These are phyloP conservation scores for Heliosperma pusillum DNA, from an alignment of 148 eudicot genomes.

Conservation along the genomic window DNA sequence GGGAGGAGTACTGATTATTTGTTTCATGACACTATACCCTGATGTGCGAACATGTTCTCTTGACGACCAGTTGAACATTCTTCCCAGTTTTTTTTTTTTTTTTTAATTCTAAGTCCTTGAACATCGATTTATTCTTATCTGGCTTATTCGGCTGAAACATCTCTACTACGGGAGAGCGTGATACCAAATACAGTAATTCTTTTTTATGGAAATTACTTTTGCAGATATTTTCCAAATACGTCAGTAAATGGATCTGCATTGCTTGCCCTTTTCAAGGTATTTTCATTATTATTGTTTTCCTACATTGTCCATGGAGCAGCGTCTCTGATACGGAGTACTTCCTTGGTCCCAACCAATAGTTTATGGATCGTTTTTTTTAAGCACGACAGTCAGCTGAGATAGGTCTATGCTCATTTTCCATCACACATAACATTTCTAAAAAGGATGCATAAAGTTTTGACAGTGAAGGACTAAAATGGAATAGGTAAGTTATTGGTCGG, in stretches of 20 bases:
- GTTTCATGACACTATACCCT: constrained; percentile 67
- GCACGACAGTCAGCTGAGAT: neutral
- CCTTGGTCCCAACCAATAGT: neutral
- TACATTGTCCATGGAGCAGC: neutral
- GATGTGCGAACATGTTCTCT: constrained; percentile 52
- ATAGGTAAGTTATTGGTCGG: neutral
- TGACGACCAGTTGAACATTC: constrained; percentile 17
- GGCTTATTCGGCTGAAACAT: neutral
- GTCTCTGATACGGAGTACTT: neutral
- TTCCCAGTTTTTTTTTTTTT: neutral
- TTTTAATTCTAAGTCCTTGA: neutral
- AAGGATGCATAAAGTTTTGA: neutral
- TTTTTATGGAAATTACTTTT: constrained; percentile 10
- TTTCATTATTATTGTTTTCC: constrained; percentile 6
- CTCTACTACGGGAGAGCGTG: constrained; percentile 1
- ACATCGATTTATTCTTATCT: neutral
- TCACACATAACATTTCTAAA: neutral
- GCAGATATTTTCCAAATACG: constrained; percentile 79
- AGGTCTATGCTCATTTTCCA: neutral
- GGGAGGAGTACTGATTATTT: constrained; percentile 84
- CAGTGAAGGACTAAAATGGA: neutral
- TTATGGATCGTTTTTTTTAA: neutral
- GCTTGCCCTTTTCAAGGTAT: constrained; percentile 98
- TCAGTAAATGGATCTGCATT: constrained; percentile 87
- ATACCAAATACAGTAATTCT: neutral